These are phyloP conservation scores for Strobilomyces echinocephalus DNA, from an alignment of 768 basidiomycete species.

Conservation along the genomic window DNA sequence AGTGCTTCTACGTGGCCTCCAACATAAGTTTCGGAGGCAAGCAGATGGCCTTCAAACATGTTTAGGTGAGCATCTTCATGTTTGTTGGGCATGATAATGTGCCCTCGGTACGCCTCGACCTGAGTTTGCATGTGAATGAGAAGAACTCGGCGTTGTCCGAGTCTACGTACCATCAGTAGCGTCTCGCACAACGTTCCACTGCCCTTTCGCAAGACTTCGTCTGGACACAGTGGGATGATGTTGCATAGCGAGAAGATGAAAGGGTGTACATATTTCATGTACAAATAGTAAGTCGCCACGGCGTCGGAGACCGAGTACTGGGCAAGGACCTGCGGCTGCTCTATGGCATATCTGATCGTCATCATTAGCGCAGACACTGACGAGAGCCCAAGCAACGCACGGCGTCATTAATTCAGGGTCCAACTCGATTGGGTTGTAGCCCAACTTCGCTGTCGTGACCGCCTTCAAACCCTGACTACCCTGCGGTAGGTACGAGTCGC, in stretches of 20 bases:
- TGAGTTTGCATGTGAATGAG: slow-evolving; percentile 31
- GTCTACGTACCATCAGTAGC: slow-evolving; percentile 77
- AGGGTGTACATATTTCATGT: slow-evolving; percentile 99
- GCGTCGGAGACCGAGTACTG: slow-evolving; percentile 99
- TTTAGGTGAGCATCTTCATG: slow-evolving; percentile 90
- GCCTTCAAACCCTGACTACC: slow-evolving; percentile 98
- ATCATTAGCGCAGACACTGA: not conserved
- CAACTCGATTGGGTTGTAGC: slow-evolving; percentile 94
- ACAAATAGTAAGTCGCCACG: slow-evolving; percentile 98
- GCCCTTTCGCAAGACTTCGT: slow-evolving; percentile 94
- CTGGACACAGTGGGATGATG: slow-evolving; percentile 95
- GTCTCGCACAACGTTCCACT: slow-evolving; percentile 97
- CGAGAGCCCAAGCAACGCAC: slow-evolving; percentile 44
- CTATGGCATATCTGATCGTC: slow-evolving; percentile 77
- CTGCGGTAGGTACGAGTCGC: slow-evolving; percentile 97
- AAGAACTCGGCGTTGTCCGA: not conserved
- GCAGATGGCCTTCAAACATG: slow-evolving; percentile 94
- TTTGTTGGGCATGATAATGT: slow-evolving; percentile 96
- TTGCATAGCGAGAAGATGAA: slow-evolving; percentile 99
- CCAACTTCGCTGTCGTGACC: slow-evolving; percentile 92
- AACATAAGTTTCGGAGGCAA: slow-evolving; percentile 96
- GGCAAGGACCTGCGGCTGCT: slow-evolving; percentile 90
- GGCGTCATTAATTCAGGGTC: slow-evolving; percentile 99
- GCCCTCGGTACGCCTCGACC: slow-evolving; percentile 92
- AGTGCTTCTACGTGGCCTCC: slow-evolving; percentile 98